A percentile compares a stretch with the other conserved stretches of the same genome.
Conservation (phyloP, 257 asterid genomes). For the Ilex aquifolium region DNA sequence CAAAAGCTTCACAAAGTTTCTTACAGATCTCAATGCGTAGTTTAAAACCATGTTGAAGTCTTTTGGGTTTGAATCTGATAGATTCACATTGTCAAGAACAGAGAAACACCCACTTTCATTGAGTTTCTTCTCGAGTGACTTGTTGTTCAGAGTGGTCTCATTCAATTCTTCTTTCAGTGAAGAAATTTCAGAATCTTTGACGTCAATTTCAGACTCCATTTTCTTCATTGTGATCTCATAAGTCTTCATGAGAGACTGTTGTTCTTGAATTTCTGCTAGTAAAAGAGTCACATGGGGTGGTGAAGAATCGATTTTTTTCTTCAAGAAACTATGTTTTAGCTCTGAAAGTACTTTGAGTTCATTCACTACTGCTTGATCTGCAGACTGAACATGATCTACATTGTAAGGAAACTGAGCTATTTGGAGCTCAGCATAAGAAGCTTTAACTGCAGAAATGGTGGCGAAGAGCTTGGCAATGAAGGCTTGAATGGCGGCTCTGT, state of each 20-base stretch:
- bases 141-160: slow-evolving; percentile 34
- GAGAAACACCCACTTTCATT: slow-evolving; percentile 79
- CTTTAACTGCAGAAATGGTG: slow-evolving; percentile 70
- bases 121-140: slow-evolving; percentile 50
- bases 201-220: slow-evolving; percentile 69
- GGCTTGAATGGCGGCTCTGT: slow-evolving; percentile 75
- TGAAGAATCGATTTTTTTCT: slow-evolving; percentile 69
- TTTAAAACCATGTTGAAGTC: slow-evolving; percentile 69
- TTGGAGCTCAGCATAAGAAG: slow-evolving; percentile 92
- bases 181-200: slow-evolving; percentile 29
- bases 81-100: slow-evolving; percentile 55
- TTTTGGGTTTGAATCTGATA: slow-evolving; percentile 39
- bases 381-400: slow-evolving; percentile 56
- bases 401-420: slow-evolving; percentile 89
- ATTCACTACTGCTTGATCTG: slow-evolving; percentile 83
- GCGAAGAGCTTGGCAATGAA: slow-evolving; percentile 91
- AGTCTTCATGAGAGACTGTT: slow-evolving; percentile 87
- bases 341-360: slow-evolving; percentile 74
- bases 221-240: slow-evolving; percentile 93
- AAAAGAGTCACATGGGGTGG: slow-evolving; percentile 90
- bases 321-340: slow-evolving; percentile 57
- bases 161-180: slow-evolving; percentile 22
- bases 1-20: slow-evolving; percentile 59
- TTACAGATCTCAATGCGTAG: slow-evolving; percentile 57
- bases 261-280: slow-evolving; percentile 94